Conservation (phyloP, 768 basidiomycete genomes). For the Candolleomyces efflorescens region DNA sequence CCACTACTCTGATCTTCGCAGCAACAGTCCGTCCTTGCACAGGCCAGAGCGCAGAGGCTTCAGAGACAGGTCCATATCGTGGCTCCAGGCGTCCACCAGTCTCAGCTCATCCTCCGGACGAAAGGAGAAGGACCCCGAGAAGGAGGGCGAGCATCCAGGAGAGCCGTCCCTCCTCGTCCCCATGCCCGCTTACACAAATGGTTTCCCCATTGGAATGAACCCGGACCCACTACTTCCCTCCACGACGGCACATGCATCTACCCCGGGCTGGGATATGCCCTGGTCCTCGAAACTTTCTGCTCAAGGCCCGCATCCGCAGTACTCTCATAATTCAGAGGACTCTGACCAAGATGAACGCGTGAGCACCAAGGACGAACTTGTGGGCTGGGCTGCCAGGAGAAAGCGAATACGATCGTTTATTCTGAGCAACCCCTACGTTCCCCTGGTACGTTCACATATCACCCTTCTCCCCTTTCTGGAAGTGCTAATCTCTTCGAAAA, state of each 20-base stretch:
- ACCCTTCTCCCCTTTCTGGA: constrained; percentile 1
- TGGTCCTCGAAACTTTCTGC: constrained; percentile 50
- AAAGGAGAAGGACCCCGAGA: constrained; percentile 25
- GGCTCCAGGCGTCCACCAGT: constrained; percentile 41
- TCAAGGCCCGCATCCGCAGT: constrained; percentile 31
- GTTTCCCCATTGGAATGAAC: neutral
- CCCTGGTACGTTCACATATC: constrained; percentile 49
- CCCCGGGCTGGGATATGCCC: constrained; percentile 66
- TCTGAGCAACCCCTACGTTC: constrained; percentile 72
- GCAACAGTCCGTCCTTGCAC: constrained; percentile 15
- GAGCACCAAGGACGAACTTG: constrained; percentile 20
- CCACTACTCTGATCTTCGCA: neutral
- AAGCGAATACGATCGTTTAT: constrained; percentile 63
- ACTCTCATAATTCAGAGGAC: constrained; percentile 24
- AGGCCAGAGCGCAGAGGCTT: constrained; percentile 32
- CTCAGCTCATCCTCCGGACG: constrained; percentile 33
- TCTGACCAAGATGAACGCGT: constrained; percentile 23
- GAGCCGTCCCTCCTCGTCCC: constrained; percentile 21
- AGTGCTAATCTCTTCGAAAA: constrained; percentile 8
- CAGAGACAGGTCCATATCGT: constrained; percentile 46
- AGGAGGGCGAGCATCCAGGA: constrained; percentile 7
- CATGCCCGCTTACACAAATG: constrained; percentile 27
- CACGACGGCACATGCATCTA: constrained; percentile 50
- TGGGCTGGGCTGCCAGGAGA: constrained; percentile 29
- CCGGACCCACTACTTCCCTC: constrained; percentile 24